Percentiles rank a stretch among this genome's conserved stretches.
These are phyloP conservation scores for Trichoderma hamatum DNA, from an alignment of 2,329 filamentous ascomycete genomes.

Conservation along the genomic window DNA sequence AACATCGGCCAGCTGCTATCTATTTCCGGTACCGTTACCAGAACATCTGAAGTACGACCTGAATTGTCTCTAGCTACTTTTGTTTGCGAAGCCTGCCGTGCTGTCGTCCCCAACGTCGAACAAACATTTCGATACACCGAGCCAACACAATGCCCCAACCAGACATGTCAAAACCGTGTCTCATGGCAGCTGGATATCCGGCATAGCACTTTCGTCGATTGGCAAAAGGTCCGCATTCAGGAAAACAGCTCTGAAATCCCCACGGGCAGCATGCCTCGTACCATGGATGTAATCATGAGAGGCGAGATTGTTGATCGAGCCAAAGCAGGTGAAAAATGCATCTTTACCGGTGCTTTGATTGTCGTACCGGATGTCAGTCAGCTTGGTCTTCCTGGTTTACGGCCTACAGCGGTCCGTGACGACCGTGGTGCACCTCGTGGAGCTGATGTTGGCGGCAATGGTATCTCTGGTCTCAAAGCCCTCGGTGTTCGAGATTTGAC, in stretches of 20 bases:
- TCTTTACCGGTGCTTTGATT: conserved; percentile 94
- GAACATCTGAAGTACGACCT: conserved; percentile 94
- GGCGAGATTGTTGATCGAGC: conserved; percentile 97
- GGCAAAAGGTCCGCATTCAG: conserved; percentile 98
- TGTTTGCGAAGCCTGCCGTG: conserved; percentile 83
- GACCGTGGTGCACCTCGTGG: conserved; percentile 72
- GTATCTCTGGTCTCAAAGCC: conserved; percentile 85
- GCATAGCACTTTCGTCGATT: conserved; percentile 97
- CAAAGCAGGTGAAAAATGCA: conserved; percentile 96
- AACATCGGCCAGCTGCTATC: conserved; percentile 93
- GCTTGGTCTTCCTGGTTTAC: conserved; percentile 82
- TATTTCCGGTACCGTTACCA: conserved; percentile 93
- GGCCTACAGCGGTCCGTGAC: conserved; percentile 82
- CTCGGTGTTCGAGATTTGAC: conserved; percentile 94
- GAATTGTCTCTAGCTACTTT: conserved; percentile 93
- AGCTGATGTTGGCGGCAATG: conserved; percentile 79
- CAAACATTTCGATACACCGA: conserved; percentile 98
- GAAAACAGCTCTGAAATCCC: conserved; percentile 98
- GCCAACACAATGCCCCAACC: conserved; percentile 91
- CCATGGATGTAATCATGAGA: conserved; percentile 93
- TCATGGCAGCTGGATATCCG: conserved; percentile 98
- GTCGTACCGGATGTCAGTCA: conserved; percentile 97
- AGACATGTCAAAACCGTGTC: conserved; percentile 80
- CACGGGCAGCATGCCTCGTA: conserved; percentile 96
- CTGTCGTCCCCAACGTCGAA: conserved; percentile 85